Conservation (phyloP, 192 early-diverging fungal species). For the Coemansia sp. region DNA sequence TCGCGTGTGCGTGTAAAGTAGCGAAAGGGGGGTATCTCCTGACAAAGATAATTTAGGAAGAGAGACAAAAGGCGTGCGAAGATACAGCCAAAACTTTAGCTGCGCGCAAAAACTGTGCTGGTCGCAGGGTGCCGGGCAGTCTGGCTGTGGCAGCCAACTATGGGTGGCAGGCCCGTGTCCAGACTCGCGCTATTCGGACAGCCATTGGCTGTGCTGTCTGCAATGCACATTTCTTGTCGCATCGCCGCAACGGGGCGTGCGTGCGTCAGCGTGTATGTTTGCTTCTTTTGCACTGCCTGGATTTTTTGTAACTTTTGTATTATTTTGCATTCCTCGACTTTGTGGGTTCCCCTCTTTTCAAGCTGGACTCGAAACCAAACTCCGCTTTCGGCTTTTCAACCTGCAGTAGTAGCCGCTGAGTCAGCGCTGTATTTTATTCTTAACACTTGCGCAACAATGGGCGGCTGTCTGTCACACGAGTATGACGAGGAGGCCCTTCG, state of each 20-base stretch:
- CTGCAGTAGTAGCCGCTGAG: not conserved
- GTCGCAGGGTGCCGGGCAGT: too few relatives aligned
- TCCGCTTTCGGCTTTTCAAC: not conserved
- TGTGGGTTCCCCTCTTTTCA: not conserved
- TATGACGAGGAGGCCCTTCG: slow-evolving; percentile 51
- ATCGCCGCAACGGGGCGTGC: not conserved
- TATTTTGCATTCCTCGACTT: not conserved
- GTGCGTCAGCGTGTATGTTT: not conserved
- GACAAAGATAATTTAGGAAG: too few relatives aligned
- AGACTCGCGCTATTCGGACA: not conserved
- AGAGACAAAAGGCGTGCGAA: too few relatives aligned
- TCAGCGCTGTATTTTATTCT: not conserved
- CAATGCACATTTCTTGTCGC: not conserved
- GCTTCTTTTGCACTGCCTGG: not conserved
- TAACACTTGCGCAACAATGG: slow-evolving; percentile 33
- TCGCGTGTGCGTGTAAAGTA: not conserved
- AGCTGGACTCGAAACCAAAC: not conserved
- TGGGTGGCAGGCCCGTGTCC: slow-evolving; percentile 2
- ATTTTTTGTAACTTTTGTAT: not conserved
- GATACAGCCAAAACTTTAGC: not conserved
- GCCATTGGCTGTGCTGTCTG: not conserved
- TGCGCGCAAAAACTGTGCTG: not conserved
- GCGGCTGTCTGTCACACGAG: slow-evolving; percentile 56
- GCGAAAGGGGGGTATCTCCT: too few relatives aligned
- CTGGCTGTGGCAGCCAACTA: not conserved